Evolutionary conservation across 2,329 filamentous ascomycete genomes (phyloP), one percentile per base, ranked within the genome.

Genomic region (Thielaviopsis ethacetica): DNA sequence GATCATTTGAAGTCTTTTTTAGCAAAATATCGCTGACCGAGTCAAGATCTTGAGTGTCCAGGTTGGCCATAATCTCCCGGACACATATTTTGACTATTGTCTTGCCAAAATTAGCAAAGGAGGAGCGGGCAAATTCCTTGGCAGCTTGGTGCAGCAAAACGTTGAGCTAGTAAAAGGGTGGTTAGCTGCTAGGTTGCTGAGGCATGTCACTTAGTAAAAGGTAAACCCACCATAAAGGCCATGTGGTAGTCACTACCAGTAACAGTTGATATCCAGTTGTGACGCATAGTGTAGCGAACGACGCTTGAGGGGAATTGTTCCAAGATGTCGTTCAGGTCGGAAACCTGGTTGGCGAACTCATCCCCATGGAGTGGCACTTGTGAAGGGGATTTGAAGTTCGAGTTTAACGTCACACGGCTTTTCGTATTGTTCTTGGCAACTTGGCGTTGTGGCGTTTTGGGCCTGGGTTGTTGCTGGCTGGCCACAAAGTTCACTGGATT

Each of bases 21-120:
- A 82, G 70, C 58, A 82, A 80, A 1, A 63, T 60, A 34, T 75
- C 67, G 62, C 76, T 77, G 15, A 72, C 74, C 56, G 73, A 76
- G 54, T 67, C 62, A 5, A 81, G 66, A 27, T 82, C 55, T 12
- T 44, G 1, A 9, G 57, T 17, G n/a, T 57, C 54, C 24, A 59
- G 0, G 64, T 56, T 0, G 63, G 68, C 24, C 1, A 77, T 62
- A 2, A 81, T 63, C 54, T 76, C 72, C 0, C 64, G 58, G 58
- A 73, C 73, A 6, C 73, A 70, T 1, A 70, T 66, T 4, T 66
- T 56, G 5, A 76, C 69, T 63, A 80, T 66, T 44, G 69, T 73
- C 17, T 59, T 59, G 3, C 77, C 78, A 61, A 78, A 78, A 34
- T 76, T 73, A 9, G 69, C 64, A 12, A 80, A 65, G 1, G 73